Conservation (phyloP, 2,329 filamentous ascomycete species). For the Beauveria sp. region DNA sequence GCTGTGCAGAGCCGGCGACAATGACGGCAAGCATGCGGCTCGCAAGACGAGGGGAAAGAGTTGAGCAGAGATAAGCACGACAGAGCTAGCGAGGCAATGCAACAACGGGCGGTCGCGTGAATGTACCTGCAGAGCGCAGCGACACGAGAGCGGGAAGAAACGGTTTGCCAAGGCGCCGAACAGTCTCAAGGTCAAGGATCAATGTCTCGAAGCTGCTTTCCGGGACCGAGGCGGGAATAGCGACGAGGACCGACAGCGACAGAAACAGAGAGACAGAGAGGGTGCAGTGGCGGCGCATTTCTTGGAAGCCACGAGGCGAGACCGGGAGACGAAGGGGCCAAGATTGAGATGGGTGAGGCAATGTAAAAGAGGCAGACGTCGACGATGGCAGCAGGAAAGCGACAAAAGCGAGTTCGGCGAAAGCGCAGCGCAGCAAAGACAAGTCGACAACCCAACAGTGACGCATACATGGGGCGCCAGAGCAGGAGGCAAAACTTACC, state of each 20-base stretch:
- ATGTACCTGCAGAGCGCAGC: slow-evolving; percentile 10
- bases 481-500: not conserved
- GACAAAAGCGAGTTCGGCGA: not conserved
- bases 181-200: slow-evolving; percentile 5
- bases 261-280: not conserved
- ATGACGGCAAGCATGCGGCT: not conserved
- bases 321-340: not conserved
- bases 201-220: slow-evolving; percentile 8
- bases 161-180: slow-evolving; percentile 10
- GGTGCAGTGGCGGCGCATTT: not conserved
- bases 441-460: not conserved
- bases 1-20: not conserved
- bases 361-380: not conserved
- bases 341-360: not conserved
- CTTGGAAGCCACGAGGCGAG: not conserved
- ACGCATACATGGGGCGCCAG: not conserved
- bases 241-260: slow-evolving; percentile 1
- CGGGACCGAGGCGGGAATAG: not conserved
- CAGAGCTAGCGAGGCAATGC: slow-evolving; percentile 10
- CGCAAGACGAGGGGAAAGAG: not conserved
- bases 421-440: not conserved
- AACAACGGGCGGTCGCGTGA: not conserved
- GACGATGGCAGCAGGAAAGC: not conserved
- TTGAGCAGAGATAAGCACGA: not conserved
- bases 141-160: slow-evolving; percentile 1